These are phyloP conservation scores for Bjerkandera adusta DNA, from an alignment of 1,284 basidiomycete genomes.

Conservation along the genomic window DNA sequence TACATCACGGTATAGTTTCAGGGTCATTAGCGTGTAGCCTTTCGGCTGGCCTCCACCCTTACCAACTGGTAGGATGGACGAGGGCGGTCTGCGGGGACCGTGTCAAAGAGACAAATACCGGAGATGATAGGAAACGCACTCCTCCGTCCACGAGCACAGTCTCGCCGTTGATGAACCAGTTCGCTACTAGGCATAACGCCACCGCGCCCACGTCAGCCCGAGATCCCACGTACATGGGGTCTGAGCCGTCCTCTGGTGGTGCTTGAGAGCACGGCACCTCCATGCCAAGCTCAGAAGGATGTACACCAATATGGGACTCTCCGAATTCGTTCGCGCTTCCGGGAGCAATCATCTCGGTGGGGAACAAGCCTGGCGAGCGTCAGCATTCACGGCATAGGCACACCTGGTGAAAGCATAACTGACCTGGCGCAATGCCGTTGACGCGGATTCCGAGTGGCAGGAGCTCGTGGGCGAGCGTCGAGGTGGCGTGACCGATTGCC, in stretches of 20 bases:
- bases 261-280: slow-evolving; percentile 8
- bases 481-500: slow-evolving; percentile 46
- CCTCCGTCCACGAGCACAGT: slow-evolving; percentile 51
- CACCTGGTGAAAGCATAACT: slow-evolving; percentile 5
- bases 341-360: slow-evolving; percentile 33
- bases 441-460: slow-evolving; percentile 49
- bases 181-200: slow-evolving; percentile 43
- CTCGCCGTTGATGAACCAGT: slow-evolving; percentile 49
- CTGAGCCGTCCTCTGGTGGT: slow-evolving; percentile 1
- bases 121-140: slow-evolving; percentile 34
- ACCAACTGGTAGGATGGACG: no score
- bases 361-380: slow-evolving; percentile 26
- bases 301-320: slow-evolving; percentile 21
- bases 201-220: slow-evolving; percentile 43
- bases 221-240: slow-evolving; percentile 26
- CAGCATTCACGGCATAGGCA: not conserved
- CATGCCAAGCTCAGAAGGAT: not conserved
- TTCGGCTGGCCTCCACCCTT: no score
- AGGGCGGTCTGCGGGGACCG: no score
- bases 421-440: slow-evolving; percentile 50
- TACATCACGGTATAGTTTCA: no score
- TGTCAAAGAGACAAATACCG: no score
- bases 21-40: no score
- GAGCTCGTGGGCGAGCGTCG: slow-evolving; percentile 46
- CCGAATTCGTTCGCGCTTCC: slow-evolving; percentile 33